These are phyloP conservation scores for Amylostereum chailletii DNA, from an alignment of 1,284 basidiomycete species.

Conservation along the genomic window DNA sequence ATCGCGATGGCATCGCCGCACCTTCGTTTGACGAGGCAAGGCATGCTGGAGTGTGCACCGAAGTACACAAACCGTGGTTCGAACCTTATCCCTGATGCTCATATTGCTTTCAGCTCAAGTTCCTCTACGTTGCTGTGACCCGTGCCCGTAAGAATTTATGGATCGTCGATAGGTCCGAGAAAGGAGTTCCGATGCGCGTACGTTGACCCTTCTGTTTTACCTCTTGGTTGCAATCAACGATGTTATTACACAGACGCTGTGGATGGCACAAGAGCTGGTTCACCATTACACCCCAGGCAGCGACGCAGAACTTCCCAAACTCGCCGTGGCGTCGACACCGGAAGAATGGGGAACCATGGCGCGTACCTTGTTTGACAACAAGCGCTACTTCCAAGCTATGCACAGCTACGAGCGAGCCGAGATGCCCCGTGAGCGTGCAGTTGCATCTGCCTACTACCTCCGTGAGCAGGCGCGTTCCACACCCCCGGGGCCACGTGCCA, in stretches of 20 bases:
- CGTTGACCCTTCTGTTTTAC: constrained; percentile 7
- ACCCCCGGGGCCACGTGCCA: background rate
- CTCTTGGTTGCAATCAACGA: background rate
- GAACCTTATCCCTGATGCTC: background rate
- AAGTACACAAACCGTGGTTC: constrained; percentile 28
- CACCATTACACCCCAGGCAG: constrained; percentile 32
- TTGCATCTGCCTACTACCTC: constrained; percentile 37
- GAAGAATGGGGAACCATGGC: constrained; percentile 52
- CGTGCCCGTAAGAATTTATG: constrained; percentile 59
- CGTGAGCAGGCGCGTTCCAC: constrained; percentile 29
- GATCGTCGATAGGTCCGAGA: constrained; percentile 55
- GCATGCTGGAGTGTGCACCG: constrained; percentile 51
- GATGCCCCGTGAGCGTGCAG: constrained; percentile 30
- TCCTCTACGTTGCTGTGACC: constrained; percentile 64
- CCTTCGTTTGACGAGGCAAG: constrained; percentile 45
- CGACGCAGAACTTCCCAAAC: constrained; percentile 29
- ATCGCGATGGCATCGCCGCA: constrained; percentile 16
- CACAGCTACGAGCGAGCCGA: constrained; percentile 52
- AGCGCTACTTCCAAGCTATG: constrained; percentile 50
- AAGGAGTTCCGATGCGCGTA: constrained; percentile 51
- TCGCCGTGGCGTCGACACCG: constrained; percentile 37
- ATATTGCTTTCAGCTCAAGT: constrained; percentile 41
- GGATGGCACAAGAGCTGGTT: constrained; percentile 34
- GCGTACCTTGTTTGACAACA: constrained; percentile 41
- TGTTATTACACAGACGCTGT: constrained; percentile 33